Evolutionary conservation across 192 early-diverging fungal genomes (phyloP), one percentile per base, ranked within the genome.

Genomic region (Coemansia sp.): DNA sequence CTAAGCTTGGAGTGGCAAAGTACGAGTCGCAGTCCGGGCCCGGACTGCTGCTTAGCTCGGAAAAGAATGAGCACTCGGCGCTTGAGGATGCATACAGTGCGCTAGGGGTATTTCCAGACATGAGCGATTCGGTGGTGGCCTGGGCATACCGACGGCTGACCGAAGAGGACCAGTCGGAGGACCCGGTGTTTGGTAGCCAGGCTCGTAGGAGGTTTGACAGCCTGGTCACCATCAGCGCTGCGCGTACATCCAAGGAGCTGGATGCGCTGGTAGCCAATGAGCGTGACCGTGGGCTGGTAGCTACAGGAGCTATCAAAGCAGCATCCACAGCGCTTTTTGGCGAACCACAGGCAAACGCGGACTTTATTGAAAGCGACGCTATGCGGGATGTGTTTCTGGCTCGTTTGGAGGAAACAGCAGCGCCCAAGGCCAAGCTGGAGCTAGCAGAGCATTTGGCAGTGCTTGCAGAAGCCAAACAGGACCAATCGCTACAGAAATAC

Each of bases 101-200:
- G 4, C 66, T 82, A 28, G 80, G 80, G 4, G 61, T 68, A 16
- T 75, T 73, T n/a, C 54, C 63, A 0, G 76, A 81, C 14, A 81
- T 80, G 5, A 55, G 51, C 10, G 81, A 84, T 39, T 47, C 58
- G 23, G 31, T 82, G 18, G 62, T 86, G 9, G 53, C 60, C 4
- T 85, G 85, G 73, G 66, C 81, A 7, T 86, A 86, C 40, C 49
- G 51, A 3, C 59, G 70, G 8, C 64, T 72, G 20, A 45, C 70
- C 0, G 54, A 67, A 6, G 85, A 88, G 49, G 67, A 83, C 47
- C 48, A 64, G 4, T 53, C 53, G 0, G 43, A 21, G 0, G 68
- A 58, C 7, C 60, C 66, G 31, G 51, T 64, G 4, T 43, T 39
- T 20, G 72, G 72, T 0, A 11, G 64, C 0, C 11, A 36, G 0